A percentile compares a stretch with the other conserved stretches of the same genome.
phyloP scores from a whole-genome alignment of 495 filamentous ascomycete genomes.

The Xylaria telfairii region DNA sequence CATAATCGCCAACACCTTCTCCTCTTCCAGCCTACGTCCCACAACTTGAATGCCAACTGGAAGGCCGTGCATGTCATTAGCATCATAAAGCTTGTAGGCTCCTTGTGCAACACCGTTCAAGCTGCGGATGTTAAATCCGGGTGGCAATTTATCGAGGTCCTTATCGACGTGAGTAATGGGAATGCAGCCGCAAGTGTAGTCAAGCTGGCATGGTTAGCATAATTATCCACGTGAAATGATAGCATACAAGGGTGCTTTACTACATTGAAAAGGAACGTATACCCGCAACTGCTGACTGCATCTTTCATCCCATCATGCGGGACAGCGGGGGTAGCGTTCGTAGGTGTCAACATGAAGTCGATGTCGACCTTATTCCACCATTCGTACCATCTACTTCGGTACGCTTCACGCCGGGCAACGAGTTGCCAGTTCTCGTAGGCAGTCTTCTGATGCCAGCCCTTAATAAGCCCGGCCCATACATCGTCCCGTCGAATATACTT shows the following conservation, averaged over 20 bases:
- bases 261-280: slow-evolving; percentile 95
- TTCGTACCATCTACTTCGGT: slow-evolving; percentile 75
- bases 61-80: slow-evolving; percentile 80
- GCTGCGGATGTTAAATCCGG: slow-evolving; percentile 62
- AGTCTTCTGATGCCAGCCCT: slow-evolving; percentile 71
- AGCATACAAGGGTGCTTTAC: slow-evolving; percentile 46
- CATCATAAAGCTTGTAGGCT: slow-evolving; percentile 89
- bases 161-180: slow-evolving; percentile 87
- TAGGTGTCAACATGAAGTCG: slow-evolving; percentile 84
- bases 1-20: slow-evolving; percentile 91
- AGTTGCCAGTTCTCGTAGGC: slow-evolving; percentile 82
- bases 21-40: slow-evolving; percentile 83
- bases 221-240: neutral
- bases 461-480: slow-evolving; percentile 79
- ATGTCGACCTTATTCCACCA: slow-evolving; percentile 78
- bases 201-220: slow-evolving; percentile 58
- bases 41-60: slow-evolving; percentile 89
- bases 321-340: slow-evolving; percentile 88
- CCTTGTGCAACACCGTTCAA: slow-evolving; percentile 80
- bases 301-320: slow-evolving; percentile 87
- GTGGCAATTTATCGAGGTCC: slow-evolving; percentile 66
- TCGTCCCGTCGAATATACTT: slow-evolving; percentile 78
- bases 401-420: slow-evolving; percentile 76
- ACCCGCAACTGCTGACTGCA: slow-evolving; percentile 87
- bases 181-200: slow-evolving; percentile 85